These are phyloP conservation scores for Nitzschia sp. DNA, from an alignment of 108 stramenopile genomes.

Conservation along the genomic window DNA sequence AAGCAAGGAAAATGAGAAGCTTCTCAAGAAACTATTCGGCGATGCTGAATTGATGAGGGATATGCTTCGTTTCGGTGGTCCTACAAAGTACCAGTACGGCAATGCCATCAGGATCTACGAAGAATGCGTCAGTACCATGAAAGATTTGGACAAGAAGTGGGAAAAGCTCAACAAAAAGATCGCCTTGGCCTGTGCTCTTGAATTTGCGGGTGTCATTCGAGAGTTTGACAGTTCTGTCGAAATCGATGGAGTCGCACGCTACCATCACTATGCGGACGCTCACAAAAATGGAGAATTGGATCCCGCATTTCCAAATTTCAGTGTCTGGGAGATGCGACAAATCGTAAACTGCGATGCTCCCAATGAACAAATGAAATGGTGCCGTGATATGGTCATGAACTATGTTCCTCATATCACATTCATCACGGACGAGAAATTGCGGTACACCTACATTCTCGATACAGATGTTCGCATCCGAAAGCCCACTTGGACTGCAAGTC, in stretches of 20 bases:
- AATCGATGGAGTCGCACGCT: conserved; percentile 56
- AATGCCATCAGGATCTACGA: conserved; percentile 32
- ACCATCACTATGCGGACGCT: conserved; percentile 57
- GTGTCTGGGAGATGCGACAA: conserved; percentile 54
- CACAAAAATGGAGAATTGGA: conserved; percentile 57
- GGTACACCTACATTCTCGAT: conserved; percentile 43
- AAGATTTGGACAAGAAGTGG: conserved; percentile 18
- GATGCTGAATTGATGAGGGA: conserved; percentile 33
- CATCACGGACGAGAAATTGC: conserved; percentile 34
- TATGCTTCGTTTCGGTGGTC: conserved; percentile 42
- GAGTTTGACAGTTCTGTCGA: conserved; percentile 32
- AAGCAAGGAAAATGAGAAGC: conserved; percentile 23
- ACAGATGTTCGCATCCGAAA: conserved; percentile 44
- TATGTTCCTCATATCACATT: conserved; percentile 48
- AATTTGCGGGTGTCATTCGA: conserved; percentile 26
- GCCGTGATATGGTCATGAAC: conserved; percentile 48
- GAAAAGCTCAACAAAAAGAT: conserved; percentile 32
- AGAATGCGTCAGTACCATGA: conserved; percentile 15
- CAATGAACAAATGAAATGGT: conserved; percentile 56
- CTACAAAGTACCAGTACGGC: conserved; percentile 41
- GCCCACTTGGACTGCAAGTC: conserved; percentile 39
- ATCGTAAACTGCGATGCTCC: conserved; percentile 57
- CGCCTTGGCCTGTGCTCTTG: conserved; percentile 52
- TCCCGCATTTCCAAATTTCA: conserved; percentile 46
- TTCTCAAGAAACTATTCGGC: conserved; percentile 30